A percentile compares a stretch with the other conserved stretches of the same genome.
Evolutionary conservation across 2,329 filamentous ascomycete species (phyloP).

Genomic region (Decorospora gaudefroyi): DNA sequence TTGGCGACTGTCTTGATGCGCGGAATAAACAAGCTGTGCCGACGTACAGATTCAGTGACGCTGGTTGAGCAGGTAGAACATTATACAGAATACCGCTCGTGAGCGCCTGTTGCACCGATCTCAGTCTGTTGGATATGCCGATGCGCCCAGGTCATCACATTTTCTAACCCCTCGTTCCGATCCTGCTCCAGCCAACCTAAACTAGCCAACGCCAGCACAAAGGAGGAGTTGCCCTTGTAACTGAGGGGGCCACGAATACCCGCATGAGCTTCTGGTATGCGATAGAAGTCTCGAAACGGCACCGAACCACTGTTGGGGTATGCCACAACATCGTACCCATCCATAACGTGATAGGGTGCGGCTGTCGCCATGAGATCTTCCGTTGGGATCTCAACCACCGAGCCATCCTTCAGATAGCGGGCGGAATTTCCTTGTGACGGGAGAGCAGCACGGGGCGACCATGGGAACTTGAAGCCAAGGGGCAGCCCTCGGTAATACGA

Average conservation of each 20-base stretch:
- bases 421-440: slow-evolving; percentile 14
- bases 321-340: too few relatives aligned
- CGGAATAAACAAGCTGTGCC: neutral
- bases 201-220: neutral
- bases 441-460: slow-evolving; percentile 14
- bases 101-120: neutral
- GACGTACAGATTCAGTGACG: too few relatives aligned
- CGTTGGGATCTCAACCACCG: neutral
- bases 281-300: neutral
- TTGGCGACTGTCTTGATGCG: neutral
- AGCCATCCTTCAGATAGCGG: neutral
- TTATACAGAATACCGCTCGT: neutral
- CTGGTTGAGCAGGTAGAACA: too few relatives aligned
- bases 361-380: neutral
- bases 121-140: neutral
- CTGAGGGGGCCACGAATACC: neutral
- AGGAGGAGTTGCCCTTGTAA: neutral
- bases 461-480: slow-evolving; percentile 21
- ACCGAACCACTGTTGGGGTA: neutral
- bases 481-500: too few relatives aligned
- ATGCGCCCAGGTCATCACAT: neutral
- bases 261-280: neutral
- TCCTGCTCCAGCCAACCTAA: neutral
- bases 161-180: neutral
- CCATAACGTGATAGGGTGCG: too few relatives aligned